These are phyloP conservation scores for Pinus tabuliformis DNA, from an alignment of 75 land plant species.

Conservation along the genomic window DNA sequence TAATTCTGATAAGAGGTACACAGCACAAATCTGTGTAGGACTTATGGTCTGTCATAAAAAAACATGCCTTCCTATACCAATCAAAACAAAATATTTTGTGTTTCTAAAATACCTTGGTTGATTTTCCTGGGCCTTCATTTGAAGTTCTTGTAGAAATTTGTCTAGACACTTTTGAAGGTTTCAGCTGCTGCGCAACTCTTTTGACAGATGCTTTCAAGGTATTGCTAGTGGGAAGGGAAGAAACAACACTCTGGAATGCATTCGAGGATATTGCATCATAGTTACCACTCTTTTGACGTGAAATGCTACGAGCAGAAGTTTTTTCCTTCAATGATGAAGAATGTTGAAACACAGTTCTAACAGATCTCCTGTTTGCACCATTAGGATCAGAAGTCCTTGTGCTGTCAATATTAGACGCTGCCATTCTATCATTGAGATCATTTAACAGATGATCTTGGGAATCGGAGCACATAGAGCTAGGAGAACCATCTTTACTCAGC, in stretches of 20 bases:
- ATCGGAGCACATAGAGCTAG: background rate
- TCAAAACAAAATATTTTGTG: background rate
- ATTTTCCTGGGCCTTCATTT: conserved; percentile 21
- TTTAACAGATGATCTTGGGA: background rate
- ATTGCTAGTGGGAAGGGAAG: conserved; percentile 9
- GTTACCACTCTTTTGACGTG: conserved; percentile 8
- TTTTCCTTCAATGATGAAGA: conserved; percentile 9
- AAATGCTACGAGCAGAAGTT: conserved; percentile 4
- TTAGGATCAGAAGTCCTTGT: background rate
- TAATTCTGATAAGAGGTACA: background rate
- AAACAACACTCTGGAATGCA: background rate
- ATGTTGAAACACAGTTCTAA: conserved; percentile 13
- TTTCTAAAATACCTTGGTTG: background rate
- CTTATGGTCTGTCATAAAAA: background rate
- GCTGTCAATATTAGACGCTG: background rate
- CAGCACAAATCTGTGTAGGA: background rate
- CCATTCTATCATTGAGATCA: background rate
- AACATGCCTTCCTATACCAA: background rate
- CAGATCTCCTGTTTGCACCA: conserved; percentile 5
- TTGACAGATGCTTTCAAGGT: conserved; percentile 30
- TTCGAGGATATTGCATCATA: background rate
- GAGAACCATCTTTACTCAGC: background rate
- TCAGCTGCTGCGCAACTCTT: conserved; percentile 46
- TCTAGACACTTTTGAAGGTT: conserved; percentile 23
- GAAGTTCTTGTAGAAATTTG: background rate